Conservation (phyloP, 306 rosid species). For the Quercus bicolor region DNA sequence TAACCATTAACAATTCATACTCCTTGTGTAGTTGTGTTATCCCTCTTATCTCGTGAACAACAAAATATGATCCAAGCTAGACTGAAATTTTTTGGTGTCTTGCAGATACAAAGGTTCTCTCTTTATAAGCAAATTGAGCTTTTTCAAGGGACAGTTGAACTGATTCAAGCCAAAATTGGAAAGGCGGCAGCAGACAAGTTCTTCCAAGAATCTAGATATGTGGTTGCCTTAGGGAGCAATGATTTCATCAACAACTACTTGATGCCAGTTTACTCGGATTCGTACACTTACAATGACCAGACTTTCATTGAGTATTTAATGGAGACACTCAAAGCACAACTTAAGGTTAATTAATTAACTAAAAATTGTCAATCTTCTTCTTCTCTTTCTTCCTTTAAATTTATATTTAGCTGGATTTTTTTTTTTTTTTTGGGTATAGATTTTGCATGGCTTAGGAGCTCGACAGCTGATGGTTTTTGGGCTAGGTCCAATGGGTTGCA, state of each 20-base stretch:
- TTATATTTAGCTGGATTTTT: neutral
- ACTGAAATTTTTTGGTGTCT: neutral
- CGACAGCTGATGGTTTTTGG: slow-evolving; percentile 84
- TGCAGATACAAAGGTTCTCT: slow-evolving; percentile 76
- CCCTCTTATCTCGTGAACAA: neutral
- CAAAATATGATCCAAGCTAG: neutral
- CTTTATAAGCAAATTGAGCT: slow-evolving; percentile 73
- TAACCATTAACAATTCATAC: neutral
- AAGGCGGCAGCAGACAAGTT: slow-evolving; percentile 48
- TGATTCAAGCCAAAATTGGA: slow-evolving; percentile 63
- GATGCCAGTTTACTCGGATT: slow-evolving; percentile 83
- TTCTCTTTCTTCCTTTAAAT: neutral
- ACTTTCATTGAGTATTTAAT: slow-evolving; percentile 59
- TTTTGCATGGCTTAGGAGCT: slow-evolving; percentile 76
- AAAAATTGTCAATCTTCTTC: neutral
- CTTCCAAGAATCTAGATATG: slow-evolving; percentile 59
- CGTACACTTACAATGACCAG: slow-evolving; percentile 87
- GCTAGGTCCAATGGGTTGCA: slow-evolving; percentile 92
- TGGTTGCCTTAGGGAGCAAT: slow-evolving; percentile 89
- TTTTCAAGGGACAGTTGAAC: slow-evolving; percentile 59
- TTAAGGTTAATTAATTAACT: slow-evolving; percentile 41
- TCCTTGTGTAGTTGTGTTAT: neutral
- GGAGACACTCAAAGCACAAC: slow-evolving; percentile 62
- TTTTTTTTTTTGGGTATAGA: slow-evolving; percentile 27
- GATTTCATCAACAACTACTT: slow-evolving; percentile 93